A percentile compares a stretch with the other conserved stretches of the same genome.
Conservation (phyloP, 2,329 filamentous ascomycete genomes). For the Nemania diffusa region DNA sequence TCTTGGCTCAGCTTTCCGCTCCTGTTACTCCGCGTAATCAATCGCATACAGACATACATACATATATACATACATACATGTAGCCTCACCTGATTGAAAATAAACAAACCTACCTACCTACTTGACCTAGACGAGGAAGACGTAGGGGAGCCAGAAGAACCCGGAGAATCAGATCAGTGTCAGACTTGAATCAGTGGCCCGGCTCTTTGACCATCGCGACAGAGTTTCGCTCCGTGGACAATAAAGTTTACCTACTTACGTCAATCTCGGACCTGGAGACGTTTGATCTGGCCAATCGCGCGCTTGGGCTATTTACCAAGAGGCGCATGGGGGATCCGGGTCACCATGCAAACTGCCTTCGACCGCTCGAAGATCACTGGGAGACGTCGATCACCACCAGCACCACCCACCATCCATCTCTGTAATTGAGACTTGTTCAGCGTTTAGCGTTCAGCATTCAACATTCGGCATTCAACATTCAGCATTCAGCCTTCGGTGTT, state of each 20-base stretch:
- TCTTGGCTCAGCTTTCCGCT: conserved; percentile 29
- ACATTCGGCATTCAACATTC: no score
- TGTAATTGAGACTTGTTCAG: neutral
- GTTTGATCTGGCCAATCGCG: conserved; percentile 25
- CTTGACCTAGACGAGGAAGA: conserved; percentile 21
- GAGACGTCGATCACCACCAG: conserved; percentile 42
- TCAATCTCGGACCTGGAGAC: conserved; percentile 22
- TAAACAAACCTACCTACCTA: conserved; percentile 8
- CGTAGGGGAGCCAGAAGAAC: conserved; percentile 1
- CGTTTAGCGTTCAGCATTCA: conserved; percentile 14
- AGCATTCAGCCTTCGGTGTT: conserved; percentile 21
- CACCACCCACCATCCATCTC: conserved; percentile 12
- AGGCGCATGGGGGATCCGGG: conserved; percentile 39
- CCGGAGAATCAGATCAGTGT: neutral
- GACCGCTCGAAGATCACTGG: conserved; percentile 39
- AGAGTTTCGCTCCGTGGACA: conserved; percentile 32
- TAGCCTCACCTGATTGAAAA: conserved; percentile 20
- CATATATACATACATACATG: conserved; percentile 25
- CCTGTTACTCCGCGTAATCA: conserved; percentile 23
- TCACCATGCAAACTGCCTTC: conserved; percentile 31
- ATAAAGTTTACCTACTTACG: conserved; percentile 27
- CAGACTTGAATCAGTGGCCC: conserved; percentile 14
- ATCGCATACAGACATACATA: conserved; percentile 20
- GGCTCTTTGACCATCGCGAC: conserved; percentile 5
- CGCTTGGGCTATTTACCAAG: conserved; percentile 15